Evolutionary conservation across 257 asterid species (phyloP).

Genomic region (Solanum paucissectum): DNA sequence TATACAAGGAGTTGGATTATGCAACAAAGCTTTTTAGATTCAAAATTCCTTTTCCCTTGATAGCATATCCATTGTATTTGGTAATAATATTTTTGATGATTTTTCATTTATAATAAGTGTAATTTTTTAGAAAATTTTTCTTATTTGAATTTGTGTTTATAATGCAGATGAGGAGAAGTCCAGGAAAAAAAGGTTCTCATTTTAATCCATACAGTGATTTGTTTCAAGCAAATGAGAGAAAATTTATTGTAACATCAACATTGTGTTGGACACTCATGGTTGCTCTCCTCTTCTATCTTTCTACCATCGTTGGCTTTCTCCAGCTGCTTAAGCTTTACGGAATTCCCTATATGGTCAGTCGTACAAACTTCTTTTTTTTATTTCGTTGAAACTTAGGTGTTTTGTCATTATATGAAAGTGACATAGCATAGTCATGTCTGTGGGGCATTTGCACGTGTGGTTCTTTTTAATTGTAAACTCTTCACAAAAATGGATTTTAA

Average conservation of each 20-base stretch:
- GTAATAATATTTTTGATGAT: not conserved
- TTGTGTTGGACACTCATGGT: conserved; percentile 65
- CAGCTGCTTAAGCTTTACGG: conserved; percentile 54
- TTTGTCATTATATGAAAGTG: not conserved
- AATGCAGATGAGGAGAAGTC: conserved; percentile 64
- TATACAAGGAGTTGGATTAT: conserved; percentile 18
- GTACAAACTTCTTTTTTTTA: too few species aligned
- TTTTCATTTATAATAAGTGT: not conserved
- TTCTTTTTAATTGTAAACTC: not conserved
- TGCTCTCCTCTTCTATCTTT: conserved; percentile 29
- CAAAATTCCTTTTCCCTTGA: conserved; percentile 36
- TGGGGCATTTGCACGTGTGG: not conserved
- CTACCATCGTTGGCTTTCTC: conserved; percentile 31
- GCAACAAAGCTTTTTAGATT: conserved; percentile 25
- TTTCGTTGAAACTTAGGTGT: too few species aligned
- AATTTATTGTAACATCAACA: conserved; percentile 47
- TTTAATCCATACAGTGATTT: conserved; percentile 67
- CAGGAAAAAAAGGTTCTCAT: conserved; percentile 92
- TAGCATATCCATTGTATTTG: conserved; percentile 35
- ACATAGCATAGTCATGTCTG: not conserved
- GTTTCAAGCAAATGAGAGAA: conserved; percentile 56
- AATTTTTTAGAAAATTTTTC: too few species aligned
- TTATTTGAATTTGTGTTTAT: not conserved
- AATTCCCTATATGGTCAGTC: conserved; percentile 58
- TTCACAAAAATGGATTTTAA: not conserved